These are phyloP conservation scores for Syzygium syzygioides DNA, from an alignment of 441 rosid species.

Conservation along the genomic window DNA sequence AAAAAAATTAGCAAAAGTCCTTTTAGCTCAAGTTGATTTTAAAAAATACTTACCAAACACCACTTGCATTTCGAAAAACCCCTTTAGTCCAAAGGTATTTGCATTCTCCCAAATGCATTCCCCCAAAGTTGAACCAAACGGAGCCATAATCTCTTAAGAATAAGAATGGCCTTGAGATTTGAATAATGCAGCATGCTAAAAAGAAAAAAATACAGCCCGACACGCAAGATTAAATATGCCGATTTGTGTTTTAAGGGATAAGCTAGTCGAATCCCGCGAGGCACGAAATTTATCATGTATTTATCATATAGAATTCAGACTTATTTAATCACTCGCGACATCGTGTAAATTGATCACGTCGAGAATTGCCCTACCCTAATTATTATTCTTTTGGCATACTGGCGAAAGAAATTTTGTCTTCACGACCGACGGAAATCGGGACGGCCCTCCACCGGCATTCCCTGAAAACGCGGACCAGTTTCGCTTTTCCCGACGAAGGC, in stretches of 20 bases:
- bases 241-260: fast-evolving
- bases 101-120: too few species aligned
- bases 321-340: not conserved
- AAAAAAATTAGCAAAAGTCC: too few species aligned
- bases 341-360: not conserved
- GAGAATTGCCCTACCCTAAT: not conserved
- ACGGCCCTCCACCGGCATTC: not conserved
- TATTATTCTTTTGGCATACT: not conserved
- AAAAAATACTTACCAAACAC: too few species aligned
- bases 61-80: too few species aligned
- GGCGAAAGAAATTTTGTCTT: not conserved
- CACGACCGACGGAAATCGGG: not conserved
- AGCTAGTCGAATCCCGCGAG: fast-evolving
- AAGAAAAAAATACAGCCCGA: too few species aligned
- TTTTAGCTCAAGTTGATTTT: too few species aligned
- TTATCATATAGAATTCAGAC: not conserved
- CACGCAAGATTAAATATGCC: too few species aligned
- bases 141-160: not conserved
- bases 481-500: not conserved
- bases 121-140: too few species aligned
- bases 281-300: not conserved
- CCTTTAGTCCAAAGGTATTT: too few species aligned
- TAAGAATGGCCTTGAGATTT: not conserved
- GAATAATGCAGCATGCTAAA: fast-evolving
- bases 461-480: not conserved